Percentiles rank a stretch among this genome's conserved stretches.
Conservation (phyloP, 148 eudicot genomes). For the Camellia sinensis region DNA sequence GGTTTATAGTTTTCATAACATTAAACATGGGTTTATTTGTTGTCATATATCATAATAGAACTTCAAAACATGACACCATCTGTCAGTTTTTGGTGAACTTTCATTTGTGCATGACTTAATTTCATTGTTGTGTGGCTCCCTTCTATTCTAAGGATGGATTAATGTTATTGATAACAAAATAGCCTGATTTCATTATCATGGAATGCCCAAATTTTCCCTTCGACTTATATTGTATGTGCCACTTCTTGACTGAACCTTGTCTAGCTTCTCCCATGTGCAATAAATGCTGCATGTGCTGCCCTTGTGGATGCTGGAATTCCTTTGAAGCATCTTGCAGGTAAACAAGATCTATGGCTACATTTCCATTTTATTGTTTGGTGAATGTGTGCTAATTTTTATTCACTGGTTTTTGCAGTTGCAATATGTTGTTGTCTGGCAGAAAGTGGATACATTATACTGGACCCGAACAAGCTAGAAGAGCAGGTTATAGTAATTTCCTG, state of each 20-base stretch:
- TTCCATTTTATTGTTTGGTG: background rate
- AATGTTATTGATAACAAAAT: background rate
- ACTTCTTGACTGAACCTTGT: slow-evolving; percentile 32
- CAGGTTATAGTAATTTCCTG: slow-evolving; percentile 42
- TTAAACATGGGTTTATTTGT: background rate
- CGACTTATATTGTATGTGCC: background rate
- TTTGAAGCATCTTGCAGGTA: slow-evolving; percentile 95
- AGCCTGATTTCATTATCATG: background rate
- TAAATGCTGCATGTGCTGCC: slow-evolving; percentile 93
- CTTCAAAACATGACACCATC: background rate
- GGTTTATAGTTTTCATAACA: background rate
- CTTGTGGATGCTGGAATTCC: slow-evolving; percentile 94
- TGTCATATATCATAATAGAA: background rate
- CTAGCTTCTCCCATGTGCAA: slow-evolving; percentile 94
- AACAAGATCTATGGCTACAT: background rate
- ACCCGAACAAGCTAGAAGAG: slow-evolving; percentile 84
- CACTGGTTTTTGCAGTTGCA: slow-evolving; percentile 61
- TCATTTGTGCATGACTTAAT: background rate
- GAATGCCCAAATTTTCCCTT: background rate
- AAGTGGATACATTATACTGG: slow-evolving; percentile 60
- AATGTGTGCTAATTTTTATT: slow-evolving; percentile 13
- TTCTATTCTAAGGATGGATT: background rate
- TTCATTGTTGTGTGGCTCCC: background rate
- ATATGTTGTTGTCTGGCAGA: slow-evolving; percentile 74
- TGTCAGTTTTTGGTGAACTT: background rate